Base-by-base conservation (phyloP, 306 rosid genomes). In the Carpinus viminea region DNA sequence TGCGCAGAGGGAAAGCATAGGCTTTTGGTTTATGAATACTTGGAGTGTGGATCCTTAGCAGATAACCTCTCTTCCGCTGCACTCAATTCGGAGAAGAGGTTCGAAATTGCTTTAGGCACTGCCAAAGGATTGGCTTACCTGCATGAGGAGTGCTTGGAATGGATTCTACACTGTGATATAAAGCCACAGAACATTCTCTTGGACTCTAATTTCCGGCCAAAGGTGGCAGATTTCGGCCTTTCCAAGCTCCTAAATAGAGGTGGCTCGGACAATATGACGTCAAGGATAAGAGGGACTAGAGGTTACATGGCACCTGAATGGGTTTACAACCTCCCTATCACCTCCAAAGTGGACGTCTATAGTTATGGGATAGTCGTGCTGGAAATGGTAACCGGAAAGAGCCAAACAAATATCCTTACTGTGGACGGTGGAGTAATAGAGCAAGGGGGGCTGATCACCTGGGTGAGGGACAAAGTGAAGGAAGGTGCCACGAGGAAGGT, bases 131-230 rank as follows among this genome's bases (percentile, higher is more conserved):
- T 85, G 9, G 84, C 84, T 59, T 85, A 85, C 79, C 7, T 85
- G 41, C 86, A 85, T 15, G 86, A 85, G 36, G 89, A 82, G 64
- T 85, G 89, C 69, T 76, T 76, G 59, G 89, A 85, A 50, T 82
- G 89, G 89, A 56, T 82, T 68, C 55, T 85, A 18, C 89, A 82
- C 6, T 85, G 84, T 10, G 84, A 85, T 61, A 78, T 79, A 0
- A 85, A 82, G 82, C 84, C 80, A 66, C 74, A 79, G 15, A 85
- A 85, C 70, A 79, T 79, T 62, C 79, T 85, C 9, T 55, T 85
- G 38, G 79, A 83, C 71, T 76, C 78, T 0, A 47, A 52, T 47
- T 79, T n/a, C 31, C 55, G 13, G 2, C 84, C 84, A 6, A 85
- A 85, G 26, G 89, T 85, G 0, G 86, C 80, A 26, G 80, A 85